Evolutionary conservation across 306 rosid species (phyloP).

Genomic region (Oxytropis ochrocephala): DNA sequence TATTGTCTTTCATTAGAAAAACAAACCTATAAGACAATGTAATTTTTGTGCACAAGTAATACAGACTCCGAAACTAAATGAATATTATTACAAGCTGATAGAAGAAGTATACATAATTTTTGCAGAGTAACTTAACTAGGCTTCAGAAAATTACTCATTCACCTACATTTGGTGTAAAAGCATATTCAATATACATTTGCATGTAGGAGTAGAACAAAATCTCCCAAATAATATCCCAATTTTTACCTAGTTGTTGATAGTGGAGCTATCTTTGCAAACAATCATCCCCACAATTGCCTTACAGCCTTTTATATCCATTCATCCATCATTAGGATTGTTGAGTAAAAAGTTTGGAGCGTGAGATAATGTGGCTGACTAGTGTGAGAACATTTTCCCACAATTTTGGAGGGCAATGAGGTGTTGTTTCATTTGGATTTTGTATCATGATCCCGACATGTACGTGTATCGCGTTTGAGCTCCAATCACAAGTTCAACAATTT

Average conservation of each 20-base stretch:
- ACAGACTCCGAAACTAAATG: too few relatives aligned
- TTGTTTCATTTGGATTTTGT: slow-evolving; percentile 3
- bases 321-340: background rate
- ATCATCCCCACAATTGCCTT: background rate
- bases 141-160: background rate
- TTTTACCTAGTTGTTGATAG: slow-evolving; percentile 3
- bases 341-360: slow-evolving; percentile 1
- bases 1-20: too few relatives aligned
- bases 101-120: too few relatives aligned
- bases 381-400: slow-evolving; percentile 11
- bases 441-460: slow-evolving; percentile 80
- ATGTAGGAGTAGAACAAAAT: slow-evolving; percentile 21
- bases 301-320: background rate
- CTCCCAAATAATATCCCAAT: slow-evolving; percentile 7
- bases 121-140: background rate
- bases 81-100: too few relatives aligned
- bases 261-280: slow-evolving; percentile 11
- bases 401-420: slow-evolving; percentile 9
- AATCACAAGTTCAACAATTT: slow-evolving; percentile 68
- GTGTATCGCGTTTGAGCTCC: slow-evolving; percentile 95
- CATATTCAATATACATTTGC: background rate
- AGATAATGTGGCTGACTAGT: background rate
- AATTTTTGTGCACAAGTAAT: too few relatives aligned
- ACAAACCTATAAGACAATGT: too few relatives aligned
- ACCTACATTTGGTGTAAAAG: background rate